Base-by-base conservation (phyloP, 2,329 filamentous ascomycete genomes). In the Periconia sp. region DNA sequence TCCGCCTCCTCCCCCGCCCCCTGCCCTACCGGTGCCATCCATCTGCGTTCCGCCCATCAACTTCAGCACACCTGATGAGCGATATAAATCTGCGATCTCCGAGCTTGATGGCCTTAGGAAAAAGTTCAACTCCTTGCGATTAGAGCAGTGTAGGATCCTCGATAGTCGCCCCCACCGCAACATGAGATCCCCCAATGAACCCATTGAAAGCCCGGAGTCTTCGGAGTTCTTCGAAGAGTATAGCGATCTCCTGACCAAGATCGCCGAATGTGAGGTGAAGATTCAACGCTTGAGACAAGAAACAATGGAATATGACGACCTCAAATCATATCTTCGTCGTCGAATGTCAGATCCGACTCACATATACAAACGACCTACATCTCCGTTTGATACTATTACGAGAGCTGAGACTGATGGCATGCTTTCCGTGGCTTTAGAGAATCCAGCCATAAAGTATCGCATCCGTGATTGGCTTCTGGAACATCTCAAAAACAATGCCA, bases 381-480 rank as follows among this genome's bases (percentile, higher is more conserved):
- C n/a, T 22, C 32, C 38, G 7, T 32, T 24, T 13, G 37, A 37
- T 10, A 29, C 15, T 5, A 28, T 24, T 7, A 29, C 25, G 12
- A 33, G 31, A 32, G 34, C 39, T 6, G 39, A 36, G 11, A 40
- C 42, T 2, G 47, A 49, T 25, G 35, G 39, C 11, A 22, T 28
- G 10, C 13, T 40, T 21, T 38, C 30, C 2, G 28, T 16, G 6
- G 9, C 22, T n/a, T 24, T 31, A 4, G 21, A 40, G 13, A 34
- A 40, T 19, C n/a, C 40, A 11, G 16, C 13, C 4, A 38, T 32
- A 5, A 28, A 18, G 17, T 21, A 13, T 8, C 33, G 45, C 5
- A 40, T 43, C 17, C n/a, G 23, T 5, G 45, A 48, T 11, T 52
- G 48, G 48, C 15, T 48, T 5, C 21, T 45, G 4, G 45, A 42